A percentile compares a stretch with the other conserved stretches of the same genome.
phyloP scores from a whole-genome alignment of 2,329 filamentous ascomycete species.

The Cytospora paraplurivora region DNA sequence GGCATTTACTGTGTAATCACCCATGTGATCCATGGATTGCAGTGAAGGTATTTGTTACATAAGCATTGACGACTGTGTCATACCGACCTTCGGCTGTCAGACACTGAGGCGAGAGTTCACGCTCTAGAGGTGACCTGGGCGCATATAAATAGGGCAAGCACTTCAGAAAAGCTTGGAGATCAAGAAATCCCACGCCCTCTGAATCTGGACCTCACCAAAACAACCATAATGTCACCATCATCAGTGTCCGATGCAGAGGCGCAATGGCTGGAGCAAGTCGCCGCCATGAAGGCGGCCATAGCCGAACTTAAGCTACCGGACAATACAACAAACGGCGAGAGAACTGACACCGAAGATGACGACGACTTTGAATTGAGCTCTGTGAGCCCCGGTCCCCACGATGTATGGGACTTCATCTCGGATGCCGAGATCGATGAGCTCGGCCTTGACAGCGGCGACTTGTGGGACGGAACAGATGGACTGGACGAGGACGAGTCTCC shows the following conservation, averaged over 20 bases:
- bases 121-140: neutral
- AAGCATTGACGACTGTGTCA: slow-evolving; percentile 18
- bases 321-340: slow-evolving; percentile 43
- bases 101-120: neutral
- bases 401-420: slow-evolving; percentile 92
- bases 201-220: neutral
- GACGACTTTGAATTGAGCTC: slow-evolving; percentile 55
- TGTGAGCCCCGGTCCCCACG: slow-evolving; percentile 65
- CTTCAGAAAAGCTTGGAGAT: neutral
- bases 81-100: slow-evolving; percentile 17
- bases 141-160: slow-evolving; percentile 6
- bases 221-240: slow-evolving; percentile 15
- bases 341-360: slow-evolving; percentile 62
- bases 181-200: neutral
- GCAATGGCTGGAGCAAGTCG: slow-evolving; percentile 84
- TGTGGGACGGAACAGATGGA: slow-evolving; percentile 41
- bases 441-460: slow-evolving; percentile 46
- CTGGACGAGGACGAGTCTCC: slow-evolving; percentile 31
- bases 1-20: neutral
- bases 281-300: slow-evolving; percentile 83
- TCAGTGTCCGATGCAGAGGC: slow-evolving; percentile 45
- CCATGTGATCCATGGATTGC: too few species aligned
- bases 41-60: neutral
- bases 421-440: slow-evolving; percentile 68
- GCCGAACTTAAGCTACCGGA: slow-evolving; percentile 65